Conservation (phyloP, 257 asterid species). For the Echites panduratus region DNA sequence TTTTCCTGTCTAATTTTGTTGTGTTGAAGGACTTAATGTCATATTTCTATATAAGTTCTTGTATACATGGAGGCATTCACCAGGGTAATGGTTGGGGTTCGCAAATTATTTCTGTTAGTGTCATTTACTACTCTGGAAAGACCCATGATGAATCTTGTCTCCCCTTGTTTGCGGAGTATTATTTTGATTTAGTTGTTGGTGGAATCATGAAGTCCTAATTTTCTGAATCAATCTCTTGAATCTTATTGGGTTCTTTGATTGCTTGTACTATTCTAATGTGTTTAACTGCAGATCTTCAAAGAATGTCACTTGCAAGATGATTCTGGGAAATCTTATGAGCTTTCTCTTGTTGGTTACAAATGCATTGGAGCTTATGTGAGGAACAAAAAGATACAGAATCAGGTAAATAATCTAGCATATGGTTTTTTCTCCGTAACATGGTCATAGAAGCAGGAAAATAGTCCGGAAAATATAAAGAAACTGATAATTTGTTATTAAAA, state of each 20-base stretch:
- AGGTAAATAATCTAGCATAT: conserved; percentile 36
- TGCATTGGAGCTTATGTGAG: conserved; percentile 91
- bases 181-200: not conserved
- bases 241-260: not conserved
- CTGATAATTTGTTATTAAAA: too few species aligned
- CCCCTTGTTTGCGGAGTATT: not conserved
- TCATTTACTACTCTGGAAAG: not conserved
- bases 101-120: not conserved
- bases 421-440: not conserved
- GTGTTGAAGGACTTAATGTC: not conserved
- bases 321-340: conserved; percentile 67
- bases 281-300: conserved; percentile 54
- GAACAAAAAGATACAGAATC: conserved; percentile 88
- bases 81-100: not conserved
- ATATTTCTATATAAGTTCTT: not conserved
- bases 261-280: conserved; percentile 9
- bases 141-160: not conserved
- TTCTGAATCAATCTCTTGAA: not conserved
- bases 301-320: conserved; percentile 50
- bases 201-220: not conserved
- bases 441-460: too few species aligned
- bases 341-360: conserved; percentile 68
- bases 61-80: not conserved
- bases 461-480: too few species aligned
- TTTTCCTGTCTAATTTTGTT: not conserved